Evolutionary conservation across 148 eudicot genomes (phyloP), one percentile per base, ranked within the genome.

Genomic region (Pharnaceum exiguum): DNA sequence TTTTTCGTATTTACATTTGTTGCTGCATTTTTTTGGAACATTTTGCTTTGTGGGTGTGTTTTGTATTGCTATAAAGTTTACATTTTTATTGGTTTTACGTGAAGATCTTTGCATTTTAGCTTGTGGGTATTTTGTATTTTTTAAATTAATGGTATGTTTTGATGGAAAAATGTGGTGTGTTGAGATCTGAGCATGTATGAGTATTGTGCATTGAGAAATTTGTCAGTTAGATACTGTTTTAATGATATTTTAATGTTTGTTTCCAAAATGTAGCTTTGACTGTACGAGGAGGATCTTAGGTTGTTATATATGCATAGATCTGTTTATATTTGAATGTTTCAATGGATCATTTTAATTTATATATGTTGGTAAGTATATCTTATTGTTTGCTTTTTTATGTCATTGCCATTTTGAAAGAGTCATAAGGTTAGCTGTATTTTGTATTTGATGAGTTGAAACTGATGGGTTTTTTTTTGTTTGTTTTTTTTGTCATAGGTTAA

Each of bases 401-500:
- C 37, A 8, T 25, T 54, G 26, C 45, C 46, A 22, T 43, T 2
- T 33, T 33, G 0, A 6, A 9, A 2, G 2, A n/a, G 4, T 29
- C 3, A 0, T 46, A 27, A 23, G 22, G 3, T 40, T 39, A 38
- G 23, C 44, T 59, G 21, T 21, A 37, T 46, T 44, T 25, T 29
- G n/a, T 25, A 48, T 60, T 28, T 35, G 66, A 9, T 44, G 18
- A 2, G 7, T 50, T 51, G n/a, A 18, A 30, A 50, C 46, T 38
- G 19, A 51, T 51, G 31, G 11, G 55, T 59, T 45, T 31, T 23
- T 65, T 66, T 53, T 48, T 48, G 1, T 36, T n/a, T 47, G 18
- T 63, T 8, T 35, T 35, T 35, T 7, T 45, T 47, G 19, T 10
- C 30, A 58, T 66, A 73, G 79, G 60, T 71, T 57, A 53, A 71